Base-by-base conservation (phyloP, 2,329 filamentous ascomycete species). In the Hysterium pulicare region DNA sequence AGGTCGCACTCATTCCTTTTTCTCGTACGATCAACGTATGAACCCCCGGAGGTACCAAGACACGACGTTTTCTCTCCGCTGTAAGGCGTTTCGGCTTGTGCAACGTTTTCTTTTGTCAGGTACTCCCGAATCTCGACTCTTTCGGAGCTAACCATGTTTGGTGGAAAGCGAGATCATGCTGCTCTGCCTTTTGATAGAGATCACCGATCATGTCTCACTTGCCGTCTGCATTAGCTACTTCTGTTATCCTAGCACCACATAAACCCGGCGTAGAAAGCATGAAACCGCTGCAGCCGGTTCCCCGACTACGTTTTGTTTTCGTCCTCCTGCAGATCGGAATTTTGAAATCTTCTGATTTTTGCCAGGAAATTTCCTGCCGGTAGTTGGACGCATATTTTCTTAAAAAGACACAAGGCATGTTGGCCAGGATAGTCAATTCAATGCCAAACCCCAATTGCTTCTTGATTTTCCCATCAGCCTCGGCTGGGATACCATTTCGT, bases 71-170 rank as follows among this genome's bases (percentile, higher is more conserved):
- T 19, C 22, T 40, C n/a, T 48, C 41, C 40, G 39, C 40, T 45
- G 37, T 41, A 22, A 48, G 34, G 47, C 33, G 49, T 49, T 52
- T 50, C 49, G 50, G 45, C 38, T 28, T 28, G 24, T 13, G 13
- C 24, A 13, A 28, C 24, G 24, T 28, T 28, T 28, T 13, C 7
- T 28, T 13, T 15, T 34, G 33, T 20, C 33, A 34, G 19, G 33
- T 17, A 19, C 15, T 7, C 31, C 31, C 8, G 31, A 8, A 8
- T 33, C 31, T 33, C 16, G 10, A 19, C 31, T n/a, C 11, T 9
- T 7, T 17, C 31, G 9, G 8, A 8, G 16, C 16, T 9, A 7
- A 37, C 15, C 34, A 37, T 8, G 17, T 22, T 15, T n/a, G n/a
- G 31, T 19, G 6, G 21, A 37, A 37, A 22, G 34, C 21, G 20